Evolutionary conservation across 1,139 yeast genomes (phyloP).

Genomic region (Geotrichum carabidarum): DNA sequence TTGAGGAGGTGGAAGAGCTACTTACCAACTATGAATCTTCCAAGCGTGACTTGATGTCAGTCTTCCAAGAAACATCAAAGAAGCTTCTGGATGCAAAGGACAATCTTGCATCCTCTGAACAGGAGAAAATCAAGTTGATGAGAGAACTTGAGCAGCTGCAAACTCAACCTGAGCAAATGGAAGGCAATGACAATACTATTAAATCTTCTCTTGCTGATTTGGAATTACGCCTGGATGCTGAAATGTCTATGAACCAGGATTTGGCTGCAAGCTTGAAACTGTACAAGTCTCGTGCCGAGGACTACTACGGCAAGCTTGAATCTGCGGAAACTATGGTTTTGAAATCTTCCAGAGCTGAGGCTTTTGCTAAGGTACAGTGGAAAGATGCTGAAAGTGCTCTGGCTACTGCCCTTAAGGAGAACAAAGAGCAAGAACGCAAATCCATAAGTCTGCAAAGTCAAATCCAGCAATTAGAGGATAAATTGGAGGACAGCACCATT

Average conservation of each 20-base stretch:
- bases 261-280: slow-evolving; percentile 52
- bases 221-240: slow-evolving; percentile 51
- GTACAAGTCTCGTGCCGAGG: slow-evolving; percentile 70
- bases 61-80: slow-evolving; percentile 53
- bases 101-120: slow-evolving; percentile 42
- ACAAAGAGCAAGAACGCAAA: slow-evolving; percentile 53
- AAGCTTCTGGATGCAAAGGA: slow-evolving; percentile 49
- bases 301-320: slow-evolving; percentile 67
- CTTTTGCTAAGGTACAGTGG: slow-evolving; percentile 51
- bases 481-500: slow-evolving; percentile 53
- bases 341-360: slow-evolving; percentile 58
- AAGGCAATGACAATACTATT: slow-evolving; percentile 17
- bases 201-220: slow-evolving; percentile 17
- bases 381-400: slow-evolving; percentile 52
- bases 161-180: slow-evolving; percentile 22
- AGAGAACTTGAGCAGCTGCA: slow-evolving; percentile 39
- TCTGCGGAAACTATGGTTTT: slow-evolving; percentile 71
- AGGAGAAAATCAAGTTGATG: slow-evolving; percentile 51
- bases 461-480: slow-evolving; percentile 52
- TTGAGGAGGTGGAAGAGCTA: slow-evolving; percentile 28
- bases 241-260: slow-evolving; percentile 49
- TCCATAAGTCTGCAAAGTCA: slow-evolving; percentile 54
- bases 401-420: slow-evolving; percentile 53
- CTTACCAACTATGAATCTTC: slow-evolving; percentile 27
- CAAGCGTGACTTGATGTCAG: slow-evolving; percentile 47